A percentile compares a stretch with the other conserved stretches of the same genome.
These are phyloP conservation scores for Fusarium denticulatum DNA, from an alignment of 2,329 filamentous ascomycete genomes.

Conservation along the genomic window DNA sequence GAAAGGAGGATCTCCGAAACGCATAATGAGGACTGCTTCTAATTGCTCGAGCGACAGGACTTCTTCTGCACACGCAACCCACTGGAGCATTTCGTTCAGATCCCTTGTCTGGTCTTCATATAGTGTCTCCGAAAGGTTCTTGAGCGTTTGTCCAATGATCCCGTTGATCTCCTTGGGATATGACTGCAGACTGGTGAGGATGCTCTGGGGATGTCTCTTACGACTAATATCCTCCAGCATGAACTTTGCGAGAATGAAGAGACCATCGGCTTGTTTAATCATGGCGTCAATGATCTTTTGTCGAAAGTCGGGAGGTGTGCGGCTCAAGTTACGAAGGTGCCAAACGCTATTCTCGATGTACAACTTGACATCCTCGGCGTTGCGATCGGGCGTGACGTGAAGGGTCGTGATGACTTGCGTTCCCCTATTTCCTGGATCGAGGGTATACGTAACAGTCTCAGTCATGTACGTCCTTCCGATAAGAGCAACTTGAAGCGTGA, in stretches of 20 bases:
- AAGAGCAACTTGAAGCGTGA: slow-evolving; percentile 51
- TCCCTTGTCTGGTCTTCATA: slow-evolving; percentile 53
- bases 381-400: slow-evolving; percentile 55
- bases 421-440: slow-evolving; percentile 48
- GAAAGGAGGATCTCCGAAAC: slow-evolving; percentile 53
- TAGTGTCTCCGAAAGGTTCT: slow-evolving; percentile 53
- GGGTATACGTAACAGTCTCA: slow-evolving; percentile 48
- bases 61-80: slow-evolving; percentile 57
- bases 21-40: slow-evolving; percentile 55
- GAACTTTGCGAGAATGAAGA: slow-evolving; percentile 61
- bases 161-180: slow-evolving; percentile 58
- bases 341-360: slow-evolving; percentile 56
- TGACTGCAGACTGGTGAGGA: slow-evolving; percentile 54
- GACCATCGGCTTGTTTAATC: slow-evolving; percentile 55
- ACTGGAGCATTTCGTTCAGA: slow-evolving; percentile 58
- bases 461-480: slow-evolving; percentile 55
- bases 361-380: slow-evolving; percentile 52
- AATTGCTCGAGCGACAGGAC: slow-evolving; percentile 56
- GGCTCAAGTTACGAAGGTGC: slow-evolving; percentile 51
- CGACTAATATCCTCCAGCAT: slow-evolving; percentile 61
- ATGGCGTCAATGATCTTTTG: slow-evolving; percentile 53
- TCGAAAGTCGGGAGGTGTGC: slow-evolving; percentile 47
- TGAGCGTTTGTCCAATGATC: slow-evolving; percentile 54
- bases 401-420: slow-evolving; percentile 50
- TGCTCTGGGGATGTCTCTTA: slow-evolving; percentile 57